Conservation (phyloP, 208 protist genomes). For the Acanthamoeba pearcei region DNA sequence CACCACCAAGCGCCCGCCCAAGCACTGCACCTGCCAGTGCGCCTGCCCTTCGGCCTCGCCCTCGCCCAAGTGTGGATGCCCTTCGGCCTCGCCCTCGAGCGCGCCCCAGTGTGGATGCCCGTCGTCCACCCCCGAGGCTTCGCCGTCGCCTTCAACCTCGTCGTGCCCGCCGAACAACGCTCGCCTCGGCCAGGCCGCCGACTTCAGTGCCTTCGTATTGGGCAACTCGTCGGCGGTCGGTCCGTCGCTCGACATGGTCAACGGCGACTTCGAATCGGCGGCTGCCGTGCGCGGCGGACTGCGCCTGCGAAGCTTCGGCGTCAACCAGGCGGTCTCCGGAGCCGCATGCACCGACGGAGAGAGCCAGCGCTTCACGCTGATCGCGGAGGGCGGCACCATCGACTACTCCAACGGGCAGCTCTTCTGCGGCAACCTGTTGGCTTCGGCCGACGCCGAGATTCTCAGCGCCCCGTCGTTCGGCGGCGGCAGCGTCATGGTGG, state of each 20-base stretch:
- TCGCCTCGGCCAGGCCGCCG: slow-evolving; percentile 5
- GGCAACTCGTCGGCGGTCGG: background rate
- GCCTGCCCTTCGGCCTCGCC: background rate
- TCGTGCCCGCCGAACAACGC: slow-evolving; percentile 45
- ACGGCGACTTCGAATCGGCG: slow-evolving; percentile 38
- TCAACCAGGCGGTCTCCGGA: background rate
- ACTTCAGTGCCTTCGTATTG: slow-evolving; percentile 34
- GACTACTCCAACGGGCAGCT: slow-evolving; percentile 20
- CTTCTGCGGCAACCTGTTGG: slow-evolving; percentile 48
- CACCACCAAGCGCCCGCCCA: background rate
- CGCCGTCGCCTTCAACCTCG: background rate
- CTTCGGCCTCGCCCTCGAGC: background rate
- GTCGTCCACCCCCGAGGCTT: background rate
- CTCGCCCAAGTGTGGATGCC: background rate
- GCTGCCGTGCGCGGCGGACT: slow-evolving; percentile 35
- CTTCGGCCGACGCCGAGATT: background rate
- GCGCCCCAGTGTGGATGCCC: background rate
- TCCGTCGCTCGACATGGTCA: slow-evolving; percentile 31
- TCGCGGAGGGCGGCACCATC: background rate
- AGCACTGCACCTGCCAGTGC: slow-evolving; percentile 3
- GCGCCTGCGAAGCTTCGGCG: slow-evolving; percentile 33
- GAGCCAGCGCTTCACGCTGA: background rate
- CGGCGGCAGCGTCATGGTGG: slow-evolving; percentile 21
- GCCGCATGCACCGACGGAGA: background rate
- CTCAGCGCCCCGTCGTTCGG: slow-evolving; percentile 18